phyloP scores from a whole-genome alignment of 768 basidiomycete species.

The Panellus pusillus region DNA sequence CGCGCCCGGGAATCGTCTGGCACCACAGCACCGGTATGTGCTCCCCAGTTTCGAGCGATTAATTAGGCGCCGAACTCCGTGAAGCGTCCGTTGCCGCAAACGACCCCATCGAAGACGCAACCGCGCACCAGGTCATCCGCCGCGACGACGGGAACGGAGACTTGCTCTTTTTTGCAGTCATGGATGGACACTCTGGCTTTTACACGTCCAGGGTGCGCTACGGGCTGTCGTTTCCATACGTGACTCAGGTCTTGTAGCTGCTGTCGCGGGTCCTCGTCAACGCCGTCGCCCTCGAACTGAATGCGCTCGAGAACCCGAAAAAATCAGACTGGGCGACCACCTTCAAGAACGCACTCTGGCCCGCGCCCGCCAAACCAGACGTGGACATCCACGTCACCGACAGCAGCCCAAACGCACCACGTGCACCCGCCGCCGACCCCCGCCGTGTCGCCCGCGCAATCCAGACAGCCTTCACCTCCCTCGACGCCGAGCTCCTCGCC shows the following conservation, averaged over 20 bases:
- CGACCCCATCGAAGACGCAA: constrained; percentile 89
- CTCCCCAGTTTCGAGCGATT: too few relatives aligned
- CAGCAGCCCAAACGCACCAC: constrained; percentile 26
- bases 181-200: constrained; percentile 88
- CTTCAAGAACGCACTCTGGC: constrained; percentile 33
- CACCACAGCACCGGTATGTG: constrained; percentile 57
- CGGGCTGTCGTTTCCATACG: background rate
- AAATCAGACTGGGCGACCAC: constrained; percentile 30
- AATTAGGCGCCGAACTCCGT: background rate
- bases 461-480: constrained; percentile 70
- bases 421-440: constrained; percentile 49
- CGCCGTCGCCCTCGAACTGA: constrained; percentile 77
- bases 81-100: constrained; percentile 77
- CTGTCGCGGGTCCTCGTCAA: constrained; percentile 84
- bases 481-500: constrained; percentile 84
- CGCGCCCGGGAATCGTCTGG: constrained; percentile 62
- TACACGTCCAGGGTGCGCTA: constrained; percentile 65
- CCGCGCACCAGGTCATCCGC: constrained; percentile 66
- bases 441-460: constrained; percentile 63
- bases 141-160: constrained; percentile 71
- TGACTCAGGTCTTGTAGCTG: constrained; percentile 31
- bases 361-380: constrained; percentile 32
- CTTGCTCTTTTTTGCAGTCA: constrained; percentile 81
- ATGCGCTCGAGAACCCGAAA: constrained; percentile 41
- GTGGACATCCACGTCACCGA: constrained; percentile 29